phyloP scores from a whole-genome alignment of 441 rosid species.

The Syzygium syzygioides region DNA sequence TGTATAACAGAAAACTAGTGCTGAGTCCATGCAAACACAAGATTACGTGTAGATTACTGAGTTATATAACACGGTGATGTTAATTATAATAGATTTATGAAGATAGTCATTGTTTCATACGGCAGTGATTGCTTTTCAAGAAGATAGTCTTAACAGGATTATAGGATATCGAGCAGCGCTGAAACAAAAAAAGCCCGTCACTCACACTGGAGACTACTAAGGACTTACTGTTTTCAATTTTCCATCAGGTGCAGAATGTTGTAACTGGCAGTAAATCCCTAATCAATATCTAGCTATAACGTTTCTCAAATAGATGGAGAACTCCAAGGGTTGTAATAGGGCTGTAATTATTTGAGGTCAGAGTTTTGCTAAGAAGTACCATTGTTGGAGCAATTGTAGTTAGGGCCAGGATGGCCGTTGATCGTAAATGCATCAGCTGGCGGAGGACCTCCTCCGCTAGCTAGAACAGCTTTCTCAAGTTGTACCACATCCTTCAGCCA shows the following conservation, averaged over 20 bases:
- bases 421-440: conserved; percentile 74
- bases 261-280: neutral
- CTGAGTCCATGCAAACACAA: neutral
- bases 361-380: conserved; percentile 31
- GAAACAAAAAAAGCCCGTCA: neutral
- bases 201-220: neutral
- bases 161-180: neutral
- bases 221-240: neutral
- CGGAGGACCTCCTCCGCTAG: conserved; percentile 70
- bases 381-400: conserved; percentile 61
- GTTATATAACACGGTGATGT: neutral
- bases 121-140: neutral
- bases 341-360: neutral
- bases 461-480: conserved; percentile 46
- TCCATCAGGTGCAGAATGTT: neutral
- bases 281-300: neutral
- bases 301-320: neutral
- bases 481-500: conserved; percentile 68
- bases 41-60: neutral
- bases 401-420: conserved; percentile 86
- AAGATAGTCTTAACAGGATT: neutral
- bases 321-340: neutral
- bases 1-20: neutral
- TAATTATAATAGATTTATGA: neutral
- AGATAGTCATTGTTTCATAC: neutral